Percentiles rank a stretch among this genome's conserved stretches.
phyloP scores from a whole-genome alignment of 306 rosid genomes.

The Pyrus pyrifolia region DNA sequence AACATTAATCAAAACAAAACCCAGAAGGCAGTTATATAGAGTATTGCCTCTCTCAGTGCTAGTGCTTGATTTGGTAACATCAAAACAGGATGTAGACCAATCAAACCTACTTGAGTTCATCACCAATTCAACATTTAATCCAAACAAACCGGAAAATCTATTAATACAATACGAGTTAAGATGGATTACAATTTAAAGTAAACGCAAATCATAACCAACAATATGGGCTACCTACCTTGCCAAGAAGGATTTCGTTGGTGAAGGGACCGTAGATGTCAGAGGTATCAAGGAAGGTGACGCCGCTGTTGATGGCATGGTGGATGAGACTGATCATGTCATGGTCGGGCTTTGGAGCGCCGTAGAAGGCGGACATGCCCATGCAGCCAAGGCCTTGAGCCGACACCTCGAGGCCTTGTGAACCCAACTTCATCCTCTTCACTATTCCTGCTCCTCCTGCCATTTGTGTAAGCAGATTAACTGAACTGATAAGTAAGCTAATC shows the following conservation, averaged over 20 bases:
- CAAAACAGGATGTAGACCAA: not conserved
- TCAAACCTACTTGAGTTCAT: not conserved
- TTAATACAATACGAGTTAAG: not conserved
- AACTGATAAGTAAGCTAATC: not conserved
- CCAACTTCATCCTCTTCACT: conserved; percentile 46
- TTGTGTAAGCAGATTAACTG: not conserved
- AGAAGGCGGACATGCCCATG: conserved; percentile 54
- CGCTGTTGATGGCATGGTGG: conserved; percentile 39
- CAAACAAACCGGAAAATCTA: not conserved
- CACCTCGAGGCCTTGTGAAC: conserved; percentile 46
- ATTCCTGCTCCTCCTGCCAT: conserved; percentile 28
- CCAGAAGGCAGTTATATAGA: not conserved
- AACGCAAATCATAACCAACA: not conserved
- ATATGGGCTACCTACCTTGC: conserved; percentile 23
- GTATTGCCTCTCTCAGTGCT: too few species aligned
- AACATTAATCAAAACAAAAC: not conserved
- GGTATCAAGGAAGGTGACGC: conserved; percentile 54
- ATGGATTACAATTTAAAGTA: not conserved
- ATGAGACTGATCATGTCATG: conserved; percentile 52
- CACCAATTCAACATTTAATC: not conserved
- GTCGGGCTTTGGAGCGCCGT: conserved; percentile 49
- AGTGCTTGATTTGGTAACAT: too few species aligned
- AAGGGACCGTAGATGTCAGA: conserved; percentile 44
- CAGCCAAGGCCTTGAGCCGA: conserved; percentile 57
- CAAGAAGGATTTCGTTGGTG: conserved; percentile 47